Percentiles rank a stretch among this genome's conserved stretches.
phyloP scores from a whole-genome alignment of 306 rosid genomes.

The Trichosanthes truncata region DNA sequence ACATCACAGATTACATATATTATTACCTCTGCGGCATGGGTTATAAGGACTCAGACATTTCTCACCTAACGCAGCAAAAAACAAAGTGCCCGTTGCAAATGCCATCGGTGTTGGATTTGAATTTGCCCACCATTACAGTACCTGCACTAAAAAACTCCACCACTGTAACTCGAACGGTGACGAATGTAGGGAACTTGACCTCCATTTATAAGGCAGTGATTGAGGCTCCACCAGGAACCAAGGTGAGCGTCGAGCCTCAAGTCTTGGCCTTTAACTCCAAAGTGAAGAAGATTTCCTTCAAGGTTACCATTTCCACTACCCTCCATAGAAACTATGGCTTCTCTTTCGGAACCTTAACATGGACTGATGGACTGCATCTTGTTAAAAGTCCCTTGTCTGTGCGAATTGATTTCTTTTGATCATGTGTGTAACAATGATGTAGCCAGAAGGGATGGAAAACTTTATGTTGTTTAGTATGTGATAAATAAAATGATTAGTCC shows the following conservation, averaged over 20 bases:
- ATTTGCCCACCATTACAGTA: slow-evolving; percentile 33
- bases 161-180: slow-evolving; percentile 16
- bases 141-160: slow-evolving; percentile 19
- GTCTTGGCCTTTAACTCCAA: too few relatives aligned
- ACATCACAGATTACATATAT: too few relatives aligned
- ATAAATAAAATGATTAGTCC: too few relatives aligned
- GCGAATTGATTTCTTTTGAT: slow-evolving; percentile 9
- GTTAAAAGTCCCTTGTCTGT: slow-evolving; percentile 41
- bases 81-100: slow-evolving; percentile 17
- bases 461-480: too few relatives aligned
- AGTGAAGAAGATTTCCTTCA: too few relatives aligned
- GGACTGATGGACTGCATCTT: slow-evolving; percentile 32
- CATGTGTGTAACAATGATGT: not conserved
- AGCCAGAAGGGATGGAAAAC: too few relatives aligned
- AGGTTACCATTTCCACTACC: too few relatives aligned
- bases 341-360: slow-evolving; percentile 33
- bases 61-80: not conserved
- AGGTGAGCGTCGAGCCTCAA: not conserved
- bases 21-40: too few relatives aligned
- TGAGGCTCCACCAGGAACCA: slow-evolving; percentile 25
- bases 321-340: not conserved
- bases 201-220: slow-evolving; percentile 19
- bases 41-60: too few relatives aligned
- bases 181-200: not conserved
- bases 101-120: slow-evolving; percentile 22